A percentile compares a stretch with the other conserved stretches of the same genome.
Conservation (phyloP, 1,139 yeast genomes). For the Meyerozyma guilliermondii region DNA sequence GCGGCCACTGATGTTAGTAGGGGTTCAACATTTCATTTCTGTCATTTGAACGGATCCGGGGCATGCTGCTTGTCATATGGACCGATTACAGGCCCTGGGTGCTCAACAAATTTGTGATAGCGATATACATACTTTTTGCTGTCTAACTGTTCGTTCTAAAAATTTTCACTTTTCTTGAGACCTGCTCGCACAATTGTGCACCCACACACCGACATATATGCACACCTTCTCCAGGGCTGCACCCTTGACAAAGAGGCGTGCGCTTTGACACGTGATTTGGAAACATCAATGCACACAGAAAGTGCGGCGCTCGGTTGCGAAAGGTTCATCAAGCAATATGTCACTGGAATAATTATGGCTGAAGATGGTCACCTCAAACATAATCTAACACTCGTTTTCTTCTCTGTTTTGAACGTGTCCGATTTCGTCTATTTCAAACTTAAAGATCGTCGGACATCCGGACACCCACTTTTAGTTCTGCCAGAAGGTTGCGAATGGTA, state of each 20-base stretch:
- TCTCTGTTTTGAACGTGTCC: background rate
- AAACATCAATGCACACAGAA: background rate
- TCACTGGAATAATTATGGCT: no score
- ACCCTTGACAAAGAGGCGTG: background rate
- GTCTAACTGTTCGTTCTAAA: conserved; percentile 1
- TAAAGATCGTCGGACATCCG: background rate
- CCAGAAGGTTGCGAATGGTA: background rate
- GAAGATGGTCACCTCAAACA: no score
- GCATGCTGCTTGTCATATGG: background rate
- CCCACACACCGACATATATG: background rate
- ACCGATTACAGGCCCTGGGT: background rate
- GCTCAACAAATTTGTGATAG: background rate
- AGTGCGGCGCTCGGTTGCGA: no score
- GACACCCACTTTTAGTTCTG: background rate
- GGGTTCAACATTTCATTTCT: background rate
- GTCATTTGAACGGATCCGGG: background rate
- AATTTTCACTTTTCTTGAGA: conserved; percentile 1
- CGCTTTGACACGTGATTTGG: background rate
- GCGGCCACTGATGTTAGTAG: conserved; percentile 63
- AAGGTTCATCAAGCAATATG: no score
- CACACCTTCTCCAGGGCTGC: background rate
- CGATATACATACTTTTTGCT: background rate
- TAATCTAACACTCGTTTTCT: background rate
- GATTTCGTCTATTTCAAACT: background rate
- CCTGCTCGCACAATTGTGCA: background rate